Evolutionary conservation across 352 stramenopile species (phyloP).

Genomic region (Pythium periplocum): DNA sequence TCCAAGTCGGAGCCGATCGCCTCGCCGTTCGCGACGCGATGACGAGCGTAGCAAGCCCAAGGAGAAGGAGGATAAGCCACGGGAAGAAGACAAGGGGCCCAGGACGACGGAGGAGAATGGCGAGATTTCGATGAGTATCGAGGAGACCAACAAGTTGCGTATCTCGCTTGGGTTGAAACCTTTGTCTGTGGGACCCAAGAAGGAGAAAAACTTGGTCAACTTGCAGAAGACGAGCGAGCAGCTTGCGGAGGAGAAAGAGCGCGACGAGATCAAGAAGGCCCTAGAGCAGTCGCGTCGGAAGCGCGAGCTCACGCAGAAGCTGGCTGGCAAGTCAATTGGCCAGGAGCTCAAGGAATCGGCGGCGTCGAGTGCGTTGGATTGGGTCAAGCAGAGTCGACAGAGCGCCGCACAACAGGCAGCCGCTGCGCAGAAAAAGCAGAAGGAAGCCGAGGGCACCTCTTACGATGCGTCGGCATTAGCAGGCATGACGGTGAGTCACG

Average conservation of each 20-base stretch:
- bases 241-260: conserved; percentile 40
- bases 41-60: not conserved
- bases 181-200: conserved; percentile 44
- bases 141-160: conserved; percentile 79
- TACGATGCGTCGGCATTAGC: conserved; percentile 78
- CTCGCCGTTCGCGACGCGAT: not conserved
- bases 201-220: conserved; percentile 48
- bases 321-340: conserved; percentile 66
- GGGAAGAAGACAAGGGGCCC: conserved; percentile 2
- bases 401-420: conserved; percentile 1
- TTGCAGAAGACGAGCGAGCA: conserved; percentile 60
- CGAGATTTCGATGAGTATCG: conserved; percentile 77
- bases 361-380: conserved; percentile 42
- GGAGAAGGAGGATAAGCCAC: not conserved
- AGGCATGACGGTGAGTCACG: conserved; percentile 90
- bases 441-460: conserved; percentile 11
- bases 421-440: conserved; percentile 9
- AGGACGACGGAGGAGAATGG: conserved; percentile 57
- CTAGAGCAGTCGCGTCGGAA: conserved; percentile 60
- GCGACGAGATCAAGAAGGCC: conserved; percentile 43
- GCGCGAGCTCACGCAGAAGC: conserved; percentile 67
- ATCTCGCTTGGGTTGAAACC: conserved; percentile 68
- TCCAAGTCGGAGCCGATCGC: not conserved
- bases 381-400: conserved; percentile 59
- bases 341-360: conserved; percentile 49